Evolutionary conservation across 306 rosid species (phyloP), one percentile per base, ranked within the genome.

Genomic region (Trifolium dubium): DNA sequence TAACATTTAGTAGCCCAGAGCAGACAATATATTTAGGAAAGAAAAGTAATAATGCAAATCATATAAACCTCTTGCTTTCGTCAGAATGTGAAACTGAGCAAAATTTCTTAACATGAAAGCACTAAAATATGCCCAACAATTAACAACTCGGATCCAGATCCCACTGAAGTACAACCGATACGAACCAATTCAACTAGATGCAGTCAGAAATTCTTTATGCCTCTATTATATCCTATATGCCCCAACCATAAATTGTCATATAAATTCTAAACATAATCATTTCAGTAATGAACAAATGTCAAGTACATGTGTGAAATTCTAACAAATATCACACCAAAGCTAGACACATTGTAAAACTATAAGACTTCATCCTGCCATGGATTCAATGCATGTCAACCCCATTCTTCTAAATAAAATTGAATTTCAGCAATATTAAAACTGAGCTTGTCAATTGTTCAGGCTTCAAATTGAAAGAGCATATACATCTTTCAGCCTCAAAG

Each of bases 261-360:
- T 46, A 46, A 13, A 49, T 37, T 37, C 19, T 49, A 5, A 9
- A 37, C 8, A 2, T 7, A 37, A 2, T 2, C 9, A 37, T 37
- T 19, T 58, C n/a, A 23, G 5, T 23, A 14, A 31, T 58, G 17
- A 76, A 67, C 75, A 76, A 41, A 43, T 55, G 28, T 15, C 37
- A 12, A 4, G 29, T 8, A 13, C 50, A 4, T 44, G 14, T 44
- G 5, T n/a, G 2, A 44, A 44, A 4, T 44, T 13, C 50, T 44
- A 12, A 44, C 50, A 12, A 11, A 44, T 44, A 44, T 12, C 15
- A 44, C 50, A 44, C 14, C 50, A 44, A 43, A 44, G 5, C 8
- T 31, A 58, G 5, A 72, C 34, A 17, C 3, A 55, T 39, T 40
- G 46, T 58, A 72, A 59, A 29, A 43, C 19, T 32, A 72, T n/a